Evolutionary conservation across 1,284 basidiomycete species (phyloP), one percentile per base, ranked within the genome.

Genomic region (Apiotrichum brassicae): DNA sequence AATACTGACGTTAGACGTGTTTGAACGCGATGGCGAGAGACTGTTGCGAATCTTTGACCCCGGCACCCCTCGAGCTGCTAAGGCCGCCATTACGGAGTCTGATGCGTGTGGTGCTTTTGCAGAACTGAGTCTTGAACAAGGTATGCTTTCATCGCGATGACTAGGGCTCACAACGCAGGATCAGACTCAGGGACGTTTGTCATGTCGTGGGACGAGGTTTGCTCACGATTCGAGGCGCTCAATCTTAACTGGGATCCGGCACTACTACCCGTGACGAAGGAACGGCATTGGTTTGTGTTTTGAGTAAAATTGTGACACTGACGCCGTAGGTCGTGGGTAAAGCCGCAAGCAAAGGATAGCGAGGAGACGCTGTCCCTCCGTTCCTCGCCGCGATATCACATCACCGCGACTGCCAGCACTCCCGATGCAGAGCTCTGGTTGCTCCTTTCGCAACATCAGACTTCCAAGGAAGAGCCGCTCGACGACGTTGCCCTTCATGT

Each of bases 161-260:
- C n/a, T n/a, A n/a, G n/a, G 12, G 16, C 33, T 34, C 33, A 14
- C 12, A 30, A 8, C 28, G 14, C 28, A 30, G 28, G 28, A 30
- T 34, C 33, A 18, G n/a, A 34, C 9, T 11, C 22, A 35, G 28
- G 33, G 36, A 38, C 55, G 1, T 67, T 73, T 49, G 49, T 53
- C 7, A 64, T 78, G 53, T 65, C 69, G 0, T 95, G 91, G 90
- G 81, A 85, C 24, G 79, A 83, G 25, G 77, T 86, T 6, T 81
- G 89, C 49, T 75, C 79, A 14, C 72, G 81, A 0, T 95, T 97
- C 58, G 84, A 91, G 46, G 82, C 87, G 1, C 72, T 95, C 34
- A 90, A 91, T 67, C 68, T 89, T 33, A 97, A 86, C 64, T 97
- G 93, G 93, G 78, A 92, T 65, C 87, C 91, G 0, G 59, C 53